A percentile compares a stretch with the other conserved stretches of the same genome.
phyloP scores from a whole-genome alignment of 1,284 basidiomycete species.

The Naganishia cerealis region DNA sequence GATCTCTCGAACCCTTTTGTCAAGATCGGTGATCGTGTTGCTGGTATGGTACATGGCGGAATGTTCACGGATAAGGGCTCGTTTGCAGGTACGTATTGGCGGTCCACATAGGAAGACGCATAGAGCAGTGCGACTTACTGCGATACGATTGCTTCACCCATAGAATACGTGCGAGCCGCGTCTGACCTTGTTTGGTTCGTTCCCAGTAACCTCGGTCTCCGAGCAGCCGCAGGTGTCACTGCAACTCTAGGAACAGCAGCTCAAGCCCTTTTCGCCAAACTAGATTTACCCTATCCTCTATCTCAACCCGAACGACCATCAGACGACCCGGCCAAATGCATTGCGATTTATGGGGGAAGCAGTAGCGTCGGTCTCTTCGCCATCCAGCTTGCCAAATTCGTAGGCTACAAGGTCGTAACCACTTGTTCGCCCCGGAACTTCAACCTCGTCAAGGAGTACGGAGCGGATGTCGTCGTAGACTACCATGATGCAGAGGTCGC shows the following conservation, averaged over 20 bases:
- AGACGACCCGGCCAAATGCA: slow-evolving; percentile 22
- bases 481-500: slow-evolving; percentile 41
- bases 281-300: slow-evolving; percentile 33
- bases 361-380: slow-evolving; percentile 57
- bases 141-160: slow-evolving; percentile 6
- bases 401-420: slow-evolving; percentile 56
- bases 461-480: slow-evolving; percentile 56
- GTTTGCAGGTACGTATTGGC: slow-evolving; percentile 40
- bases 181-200: slow-evolving; percentile 39
- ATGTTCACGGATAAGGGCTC: slow-evolving; percentile 47
- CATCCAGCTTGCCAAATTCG: slow-evolving; percentile 55
- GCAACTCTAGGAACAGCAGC: slow-evolving; percentile 34
- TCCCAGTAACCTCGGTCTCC: slow-evolving; percentile 24
- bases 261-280: slow-evolving; percentile 32
- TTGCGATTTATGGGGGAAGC: slow-evolving; percentile 57
- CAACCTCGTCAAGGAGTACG: slow-evolving; percentile 53
- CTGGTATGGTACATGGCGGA: slow-evolving; percentile 57
- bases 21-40: slow-evolving; percentile 57
- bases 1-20: slow-evolving; percentile 39
- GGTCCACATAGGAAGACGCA: neutral
- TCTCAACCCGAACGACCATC: slow-evolving; percentile 12
- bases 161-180: slow-evolving; percentile 29
- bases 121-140: slow-evolving; percentile 8
- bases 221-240: slow-evolving; percentile 31
- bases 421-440: slow-evolving; percentile 55